Conservation (phyloP, 352 stramenopile species). For the Phytophthora podocarpi region DNA sequence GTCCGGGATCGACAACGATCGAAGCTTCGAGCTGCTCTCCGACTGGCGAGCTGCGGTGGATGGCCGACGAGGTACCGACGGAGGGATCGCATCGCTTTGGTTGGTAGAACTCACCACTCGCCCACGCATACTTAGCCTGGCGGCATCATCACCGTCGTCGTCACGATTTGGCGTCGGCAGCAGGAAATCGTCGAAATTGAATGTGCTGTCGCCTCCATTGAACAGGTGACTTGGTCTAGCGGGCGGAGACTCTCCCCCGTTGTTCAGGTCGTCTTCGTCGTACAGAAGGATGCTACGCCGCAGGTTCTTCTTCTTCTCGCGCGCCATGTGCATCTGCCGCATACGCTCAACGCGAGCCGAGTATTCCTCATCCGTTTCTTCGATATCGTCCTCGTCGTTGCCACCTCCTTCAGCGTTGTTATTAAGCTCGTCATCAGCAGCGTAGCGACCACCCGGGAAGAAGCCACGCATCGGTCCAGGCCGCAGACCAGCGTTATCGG, state of each 20-base stretch:
- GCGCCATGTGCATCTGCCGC: slow-evolving; percentile 66
- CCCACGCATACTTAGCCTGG: slow-evolving; percentile 14
- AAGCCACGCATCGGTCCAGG: slow-evolving; percentile 38
- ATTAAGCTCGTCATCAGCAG: slow-evolving; percentile 41
- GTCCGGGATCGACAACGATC: slow-evolving; percentile 57
- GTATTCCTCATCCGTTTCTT: slow-evolving; percentile 54
- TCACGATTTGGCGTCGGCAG: slow-evolving; percentile 35
- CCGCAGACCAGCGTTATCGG: slow-evolving; percentile 34
- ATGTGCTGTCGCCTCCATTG: slow-evolving; percentile 32
- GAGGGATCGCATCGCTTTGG: slow-evolving; percentile 34
- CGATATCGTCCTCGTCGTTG: slow-evolving; percentile 47
- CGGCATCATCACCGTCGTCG: slow-evolving; percentile 10
- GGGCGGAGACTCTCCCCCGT: slow-evolving; percentile 34
- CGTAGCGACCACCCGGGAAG: slow-evolving; percentile 44
- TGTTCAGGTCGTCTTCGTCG: slow-evolving; percentile 45
- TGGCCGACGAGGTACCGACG: slow-evolving; percentile 26
- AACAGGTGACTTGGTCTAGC: slow-evolving; percentile 34
- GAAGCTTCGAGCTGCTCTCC: slow-evolving; percentile 35
- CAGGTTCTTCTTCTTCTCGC: slow-evolving; percentile 65
- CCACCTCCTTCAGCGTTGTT: slow-evolving; percentile 18
- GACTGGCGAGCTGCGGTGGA: slow-evolving; percentile 33
- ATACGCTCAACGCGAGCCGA: slow-evolving; percentile 59
- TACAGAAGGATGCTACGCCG: slow-evolving; percentile 49
- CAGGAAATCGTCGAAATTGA: slow-evolving; percentile 57
- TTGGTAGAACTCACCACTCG: slow-evolving; percentile 33